Conservation (phyloP, 805 yeast species). For the Lachancea meyersii region DNA sequence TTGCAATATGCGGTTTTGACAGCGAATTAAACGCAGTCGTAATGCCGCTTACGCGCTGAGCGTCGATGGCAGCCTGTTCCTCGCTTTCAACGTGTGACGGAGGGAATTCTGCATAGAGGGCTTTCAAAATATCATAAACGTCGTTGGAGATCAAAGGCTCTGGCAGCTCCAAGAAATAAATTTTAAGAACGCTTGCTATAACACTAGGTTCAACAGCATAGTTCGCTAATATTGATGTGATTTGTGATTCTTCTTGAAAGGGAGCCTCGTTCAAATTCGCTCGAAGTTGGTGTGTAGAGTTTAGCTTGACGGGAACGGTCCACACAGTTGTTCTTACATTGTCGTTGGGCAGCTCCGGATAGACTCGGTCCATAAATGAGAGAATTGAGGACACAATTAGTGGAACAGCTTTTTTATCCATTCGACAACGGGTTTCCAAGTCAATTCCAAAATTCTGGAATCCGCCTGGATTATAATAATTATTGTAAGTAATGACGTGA, state of each 20-base stretch:
- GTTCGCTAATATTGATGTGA: slow-evolving; percentile 30
- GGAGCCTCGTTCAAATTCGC: slow-evolving; percentile 39
- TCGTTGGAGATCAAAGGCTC: slow-evolving; percentile 64
- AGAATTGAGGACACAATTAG: slow-evolving; percentile 55
- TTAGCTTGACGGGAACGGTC: slow-evolving; percentile 59
- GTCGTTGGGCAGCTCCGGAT: slow-evolving; percentile 66
- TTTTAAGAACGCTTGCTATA: slow-evolving; percentile 61
- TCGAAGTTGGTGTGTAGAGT: slow-evolving; percentile 56
- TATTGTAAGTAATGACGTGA: slow-evolving; percentile 65
- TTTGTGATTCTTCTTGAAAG: slow-evolving; percentile 30
- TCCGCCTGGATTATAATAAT: slow-evolving; percentile 65
- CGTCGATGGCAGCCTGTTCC: slow-evolving; percentile 20
- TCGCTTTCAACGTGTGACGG: slow-evolving; percentile 23
- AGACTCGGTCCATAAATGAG: slow-evolving; percentile 59
- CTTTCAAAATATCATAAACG: slow-evolving; percentile 59
- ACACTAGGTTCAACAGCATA: slow-evolving; percentile 44
- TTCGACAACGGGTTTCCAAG: slow-evolving; percentile 59
- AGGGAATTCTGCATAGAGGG: slow-evolving; percentile 53
- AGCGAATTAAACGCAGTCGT: slow-evolving; percentile 61
- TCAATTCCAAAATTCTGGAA: slow-evolving; percentile 76
- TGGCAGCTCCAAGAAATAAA: slow-evolving; percentile 74
- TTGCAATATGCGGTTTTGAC: slow-evolving; percentile 66
- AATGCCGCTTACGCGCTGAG: slow-evolving; percentile 50
- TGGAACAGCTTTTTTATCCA: slow-evolving; percentile 71
- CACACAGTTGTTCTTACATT: slow-evolving; percentile 61